Conservation (phyloP, 2,329 filamentous ascomycete species). For the Monosporascus ibericus region DNA sequence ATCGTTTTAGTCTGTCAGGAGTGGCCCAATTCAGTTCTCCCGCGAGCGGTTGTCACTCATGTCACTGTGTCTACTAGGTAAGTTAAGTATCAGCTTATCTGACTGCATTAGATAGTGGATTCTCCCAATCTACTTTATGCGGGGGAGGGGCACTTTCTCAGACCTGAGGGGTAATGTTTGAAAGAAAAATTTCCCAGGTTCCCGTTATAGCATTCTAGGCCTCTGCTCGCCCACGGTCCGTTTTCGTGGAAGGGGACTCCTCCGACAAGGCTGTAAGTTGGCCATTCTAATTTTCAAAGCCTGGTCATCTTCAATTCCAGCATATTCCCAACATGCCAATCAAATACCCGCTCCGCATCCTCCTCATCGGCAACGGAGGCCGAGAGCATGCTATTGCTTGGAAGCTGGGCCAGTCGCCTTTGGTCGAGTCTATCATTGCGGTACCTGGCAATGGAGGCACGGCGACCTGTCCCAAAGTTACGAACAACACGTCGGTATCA, state of each 20-base stretch:
- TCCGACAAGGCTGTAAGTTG: too few relatives aligned
- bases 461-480: conserved; percentile 60
- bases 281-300: neutral
- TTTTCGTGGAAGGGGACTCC: too few relatives aligned
- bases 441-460: conserved; percentile 86
- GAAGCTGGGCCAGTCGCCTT: conserved; percentile 80
- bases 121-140: too few relatives aligned
- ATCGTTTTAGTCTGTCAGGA: too few relatives aligned
- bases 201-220: too few relatives aligned
- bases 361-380: conserved; percentile 89
- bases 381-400: conserved; percentile 92
- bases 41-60: too few relatives aligned
- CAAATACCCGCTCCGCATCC: conserved; percentile 52
- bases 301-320: neutral
- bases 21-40: too few relatives aligned
- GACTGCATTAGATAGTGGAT: neutral
- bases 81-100: neutral
- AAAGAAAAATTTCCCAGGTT: too few relatives aligned
- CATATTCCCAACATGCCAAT: conserved; percentile 15
- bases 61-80: neutral
- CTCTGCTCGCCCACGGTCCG: too few relatives aligned
- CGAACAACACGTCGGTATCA: conserved; percentile 64
- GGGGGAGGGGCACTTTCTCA: neutral
- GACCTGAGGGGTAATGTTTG: neutral
- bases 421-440: conserved; percentile 67